Conservation (phyloP, 805 yeast genomes). For the Sungouiozyma intestinalis region DNA sequence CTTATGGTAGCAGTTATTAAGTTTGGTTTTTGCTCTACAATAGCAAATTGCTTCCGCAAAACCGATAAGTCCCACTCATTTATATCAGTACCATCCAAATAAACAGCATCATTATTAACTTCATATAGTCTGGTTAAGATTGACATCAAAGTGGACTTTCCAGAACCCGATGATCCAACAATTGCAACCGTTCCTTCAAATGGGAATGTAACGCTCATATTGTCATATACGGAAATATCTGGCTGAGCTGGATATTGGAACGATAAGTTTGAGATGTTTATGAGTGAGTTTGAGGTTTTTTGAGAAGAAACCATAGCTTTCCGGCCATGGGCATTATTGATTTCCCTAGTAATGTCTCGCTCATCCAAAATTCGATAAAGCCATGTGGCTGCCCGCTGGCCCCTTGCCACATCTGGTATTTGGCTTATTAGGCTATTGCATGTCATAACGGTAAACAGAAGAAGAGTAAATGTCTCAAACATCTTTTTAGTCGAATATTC, state of each 20-base stretch:
- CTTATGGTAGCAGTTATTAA: constrained; percentile 65
- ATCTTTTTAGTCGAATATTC: constrained; percentile 48
- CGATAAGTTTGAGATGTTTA: constrained; percentile 35
- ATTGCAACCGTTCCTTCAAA: constrained; percentile 50
- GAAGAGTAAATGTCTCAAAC: constrained; percentile 58
- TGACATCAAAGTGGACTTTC: constrained; percentile 69
- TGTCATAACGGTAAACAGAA: constrained; percentile 62
- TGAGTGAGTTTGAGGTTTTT: constrained; percentile 8
- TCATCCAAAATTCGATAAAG: constrained; percentile 33
- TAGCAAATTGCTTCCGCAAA: constrained; percentile 45
- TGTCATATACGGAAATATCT: constrained; percentile 28
- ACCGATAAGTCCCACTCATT: constrained; percentile 34
- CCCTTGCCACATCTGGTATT: constrained; percentile 73
- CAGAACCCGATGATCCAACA: constrained; percentile 83
- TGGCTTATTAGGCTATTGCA: constrained; percentile 49
- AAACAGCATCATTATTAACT: constrained; percentile 30
- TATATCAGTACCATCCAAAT: constrained; percentile 40
- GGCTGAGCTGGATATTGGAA: constrained; percentile 40
- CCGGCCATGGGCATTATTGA: constrained; percentile 2
- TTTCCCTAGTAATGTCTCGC: constrained; percentile 5
- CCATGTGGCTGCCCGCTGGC: constrained; percentile 60
- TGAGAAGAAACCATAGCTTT: neutral
- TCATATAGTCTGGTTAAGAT: constrained; percentile 46
- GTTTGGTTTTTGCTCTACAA: constrained; percentile 67
- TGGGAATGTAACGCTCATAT: constrained; percentile 35